Evolutionary conservation across 2,329 filamentous ascomycete genomes (phyloP).

Genomic region (Pezizomycotina sp.): DNA sequence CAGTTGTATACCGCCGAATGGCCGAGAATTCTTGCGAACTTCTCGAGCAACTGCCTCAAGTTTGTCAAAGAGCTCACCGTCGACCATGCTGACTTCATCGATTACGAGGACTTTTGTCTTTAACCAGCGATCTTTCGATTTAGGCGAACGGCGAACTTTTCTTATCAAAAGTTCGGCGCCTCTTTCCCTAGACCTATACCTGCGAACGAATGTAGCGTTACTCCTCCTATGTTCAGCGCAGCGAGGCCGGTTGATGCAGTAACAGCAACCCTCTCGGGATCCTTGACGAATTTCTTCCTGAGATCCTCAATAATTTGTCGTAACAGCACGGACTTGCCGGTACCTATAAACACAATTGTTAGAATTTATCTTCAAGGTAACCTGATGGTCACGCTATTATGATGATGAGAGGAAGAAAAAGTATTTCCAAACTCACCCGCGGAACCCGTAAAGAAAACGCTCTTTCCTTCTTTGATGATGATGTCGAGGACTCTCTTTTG

Average conservation of each 20-base stretch:
- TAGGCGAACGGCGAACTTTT: constrained; percentile 77
- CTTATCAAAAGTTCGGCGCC: constrained; percentile 60
- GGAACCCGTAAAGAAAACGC: constrained; percentile 95
- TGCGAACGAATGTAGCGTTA: constrained; percentile 88
- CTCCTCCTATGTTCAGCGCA: constrained; percentile 89
- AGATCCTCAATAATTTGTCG: constrained; percentile 73
- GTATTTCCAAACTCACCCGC: constrained; percentile 39
- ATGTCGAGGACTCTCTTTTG: constrained; percentile 70
- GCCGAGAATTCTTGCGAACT: constrained; percentile 75
- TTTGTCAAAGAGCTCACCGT: constrained; percentile 93
- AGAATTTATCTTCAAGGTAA: too few relatives aligned
- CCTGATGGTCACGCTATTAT: too few relatives aligned
- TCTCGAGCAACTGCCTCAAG: constrained; percentile 70
- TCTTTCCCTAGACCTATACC: constrained; percentile 94
- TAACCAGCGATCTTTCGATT: constrained; percentile 78
- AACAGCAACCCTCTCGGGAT: constrained; percentile 74
- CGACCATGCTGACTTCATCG: constrained; percentile 97
- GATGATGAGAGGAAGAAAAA: constrained; percentile 6
- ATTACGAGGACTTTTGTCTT: constrained; percentile 74
- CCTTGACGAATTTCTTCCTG: constrained; percentile 55
- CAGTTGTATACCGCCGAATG: constrained; percentile 91
- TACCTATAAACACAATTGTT: constrained; percentile 35
- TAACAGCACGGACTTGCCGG: constrained; percentile 92
- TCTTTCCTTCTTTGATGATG: constrained; percentile 63
- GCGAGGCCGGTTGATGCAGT: constrained; percentile 92